Evolutionary conservation across 148 eudicot species (phyloP).

Genomic region (Vaccinium corymbosum): DNA sequence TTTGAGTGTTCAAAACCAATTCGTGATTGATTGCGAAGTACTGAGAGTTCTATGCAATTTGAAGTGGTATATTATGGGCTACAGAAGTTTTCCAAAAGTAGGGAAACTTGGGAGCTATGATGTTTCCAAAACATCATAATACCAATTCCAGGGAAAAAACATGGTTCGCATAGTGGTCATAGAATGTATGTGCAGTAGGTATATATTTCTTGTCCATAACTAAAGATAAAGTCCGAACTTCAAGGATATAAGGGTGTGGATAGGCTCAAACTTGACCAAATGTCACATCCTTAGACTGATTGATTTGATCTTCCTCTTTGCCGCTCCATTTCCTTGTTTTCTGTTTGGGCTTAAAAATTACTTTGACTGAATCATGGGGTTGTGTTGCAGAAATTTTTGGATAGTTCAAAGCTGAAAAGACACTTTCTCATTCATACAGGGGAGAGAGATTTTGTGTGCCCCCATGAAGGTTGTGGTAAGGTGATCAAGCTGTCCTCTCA

Average conservation of each 20-base stretch:
- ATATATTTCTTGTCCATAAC: not conserved
- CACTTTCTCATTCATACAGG: constrained; percentile 96
- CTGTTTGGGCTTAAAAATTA: not conserved
- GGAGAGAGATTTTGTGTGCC: constrained; percentile 86
- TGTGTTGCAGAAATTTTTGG: constrained; percentile 90
- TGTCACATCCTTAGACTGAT: not conserved
- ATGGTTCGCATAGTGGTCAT: not conserved
- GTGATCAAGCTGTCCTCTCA: constrained; percentile 37
- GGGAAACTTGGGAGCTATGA: not conserved
- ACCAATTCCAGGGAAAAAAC: not conserved
- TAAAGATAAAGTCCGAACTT: not conserved
- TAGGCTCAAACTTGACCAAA: not conserved
- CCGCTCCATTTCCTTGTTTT: not conserved
- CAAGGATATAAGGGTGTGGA: not conserved
- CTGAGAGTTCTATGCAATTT: not conserved
- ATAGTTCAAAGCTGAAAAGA: constrained; percentile 91
- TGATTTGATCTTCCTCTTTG: not conserved
- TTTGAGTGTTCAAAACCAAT: not conserved
- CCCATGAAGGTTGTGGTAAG: constrained; percentile 98
- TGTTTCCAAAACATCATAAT: not conserved
- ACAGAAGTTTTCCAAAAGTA: not conserved
- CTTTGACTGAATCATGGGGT: constrained; percentile 12
- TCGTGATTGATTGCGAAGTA: not conserved
- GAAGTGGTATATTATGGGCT: not conserved
- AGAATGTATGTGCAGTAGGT: not conserved